phyloP scores from a whole-genome alignment of 495 filamentous ascomycete genomes.

The Neurospora sp. region DNA sequence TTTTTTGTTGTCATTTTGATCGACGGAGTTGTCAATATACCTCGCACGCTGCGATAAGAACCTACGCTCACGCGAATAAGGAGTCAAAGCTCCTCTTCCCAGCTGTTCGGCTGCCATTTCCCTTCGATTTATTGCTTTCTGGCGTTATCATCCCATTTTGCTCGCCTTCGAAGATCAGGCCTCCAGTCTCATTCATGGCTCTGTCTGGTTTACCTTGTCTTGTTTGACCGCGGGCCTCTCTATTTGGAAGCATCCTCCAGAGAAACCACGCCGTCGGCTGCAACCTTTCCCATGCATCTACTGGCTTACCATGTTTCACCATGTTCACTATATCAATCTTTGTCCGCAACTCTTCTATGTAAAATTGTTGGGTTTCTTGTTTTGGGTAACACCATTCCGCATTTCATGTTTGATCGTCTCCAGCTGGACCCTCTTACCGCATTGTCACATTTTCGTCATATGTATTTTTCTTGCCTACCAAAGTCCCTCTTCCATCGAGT shows the following conservation, averaged over 20 bases:
- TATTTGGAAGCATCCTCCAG: conserved; percentile 3
- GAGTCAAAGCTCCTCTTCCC: background rate
- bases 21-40: conserved; percentile 8
- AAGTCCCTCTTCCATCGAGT: background rate
- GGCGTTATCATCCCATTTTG: conserved; percentile 6
- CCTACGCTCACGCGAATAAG: conserved; percentile 31
- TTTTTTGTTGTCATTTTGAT: conserved; percentile 6
- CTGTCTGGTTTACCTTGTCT: conserved; percentile 8
- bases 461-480: background rate
- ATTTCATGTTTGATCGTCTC: background rate
- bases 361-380: background rate
- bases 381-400: background rate
- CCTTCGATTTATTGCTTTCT: conserved; percentile 10
- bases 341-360: background rate
- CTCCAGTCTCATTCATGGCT: background rate
- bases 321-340: background rate
- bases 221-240: conserved; percentile 2
- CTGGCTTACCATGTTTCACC: background rate
- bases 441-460: background rate
- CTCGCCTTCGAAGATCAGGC: background rate
- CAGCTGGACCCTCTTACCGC: background rate
- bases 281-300: background rate
- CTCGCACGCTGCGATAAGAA: conserved; percentile 21
- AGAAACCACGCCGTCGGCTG: conserved; percentile 3
- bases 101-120: background rate